phyloP scores from a whole-genome alignment of 2,329 filamentous ascomycete species.

The Alternaria ventricosa region DNA sequence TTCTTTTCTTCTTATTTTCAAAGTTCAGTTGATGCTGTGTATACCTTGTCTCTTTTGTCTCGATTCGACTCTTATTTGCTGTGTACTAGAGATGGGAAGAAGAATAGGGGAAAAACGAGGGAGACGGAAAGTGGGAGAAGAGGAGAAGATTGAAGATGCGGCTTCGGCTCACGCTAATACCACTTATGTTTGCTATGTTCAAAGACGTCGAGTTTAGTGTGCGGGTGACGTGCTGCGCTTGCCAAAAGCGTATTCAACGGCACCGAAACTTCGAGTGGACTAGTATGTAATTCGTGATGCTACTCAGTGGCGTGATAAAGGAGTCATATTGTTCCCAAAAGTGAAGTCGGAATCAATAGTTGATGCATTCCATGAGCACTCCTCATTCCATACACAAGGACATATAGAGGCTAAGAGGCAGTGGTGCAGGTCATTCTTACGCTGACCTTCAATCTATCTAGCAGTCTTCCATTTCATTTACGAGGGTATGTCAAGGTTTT shows the following conservation, averaged over 20 bases:
- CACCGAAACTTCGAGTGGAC: too few relatives aligned
- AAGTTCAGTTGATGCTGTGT: background rate
- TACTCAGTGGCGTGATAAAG: too few relatives aligned
- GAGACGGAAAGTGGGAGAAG: too few relatives aligned
- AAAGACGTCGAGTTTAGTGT: background rate
- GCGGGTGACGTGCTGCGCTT: background rate
- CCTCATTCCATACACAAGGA: too few relatives aligned
- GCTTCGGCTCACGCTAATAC: background rate
- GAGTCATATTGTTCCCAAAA: too few relatives aligned
- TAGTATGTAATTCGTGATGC: too few relatives aligned
- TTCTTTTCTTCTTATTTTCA: background rate
- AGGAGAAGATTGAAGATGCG: background rate
- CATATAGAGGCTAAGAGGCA: too few relatives aligned
- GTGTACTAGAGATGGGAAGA: background rate
- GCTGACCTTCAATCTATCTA: too few relatives aligned
- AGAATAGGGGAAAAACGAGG: background rate
- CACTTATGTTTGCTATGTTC: background rate
- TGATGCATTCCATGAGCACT: background rate
- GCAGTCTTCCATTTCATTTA: background rate
- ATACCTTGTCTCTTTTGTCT: background rate
- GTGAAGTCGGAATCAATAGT: too few relatives aligned
- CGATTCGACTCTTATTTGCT: background rate
- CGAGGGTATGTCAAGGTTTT: background rate
- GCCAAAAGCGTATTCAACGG: too few relatives aligned
- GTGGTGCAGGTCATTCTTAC: too few relatives aligned